These are phyloP conservation scores for Baeospora myosura DNA, from an alignment of 1,284 basidiomycete species.

Conservation along the genomic window DNA sequence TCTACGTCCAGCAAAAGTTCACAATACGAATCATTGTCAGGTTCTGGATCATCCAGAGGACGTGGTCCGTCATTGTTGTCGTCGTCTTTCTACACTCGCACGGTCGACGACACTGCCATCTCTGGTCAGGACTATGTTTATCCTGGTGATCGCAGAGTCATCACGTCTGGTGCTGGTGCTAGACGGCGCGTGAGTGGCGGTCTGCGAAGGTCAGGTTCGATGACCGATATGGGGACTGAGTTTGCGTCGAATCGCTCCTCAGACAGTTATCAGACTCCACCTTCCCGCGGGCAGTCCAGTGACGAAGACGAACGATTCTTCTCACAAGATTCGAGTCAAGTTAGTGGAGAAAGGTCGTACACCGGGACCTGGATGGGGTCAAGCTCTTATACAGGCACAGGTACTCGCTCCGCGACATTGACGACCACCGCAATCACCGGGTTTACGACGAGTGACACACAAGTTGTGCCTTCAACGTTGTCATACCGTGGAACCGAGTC, in stretches of 20 bases:
- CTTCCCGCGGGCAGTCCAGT: neutral
- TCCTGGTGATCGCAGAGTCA: conserved; percentile 59
- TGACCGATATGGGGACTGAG: conserved; percentile 69
- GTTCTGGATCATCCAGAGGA: conserved; percentile 16
- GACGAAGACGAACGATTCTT: conserved; percentile 50
- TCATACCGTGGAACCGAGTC: conserved; percentile 49
- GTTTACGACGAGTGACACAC: conserved; percentile 36
- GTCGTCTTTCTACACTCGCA: conserved; percentile 51
- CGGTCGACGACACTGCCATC: conserved; percentile 64
- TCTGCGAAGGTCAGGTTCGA: conserved; percentile 62
- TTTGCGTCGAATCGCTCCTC: conserved; percentile 29
- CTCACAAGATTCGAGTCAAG: conserved; percentile 28
- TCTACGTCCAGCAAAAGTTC: conserved; percentile 27
- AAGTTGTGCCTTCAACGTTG: conserved; percentile 43
- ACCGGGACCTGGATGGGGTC: conserved; percentile 18
- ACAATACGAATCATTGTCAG: conserved; percentile 20
- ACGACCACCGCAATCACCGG: conserved; percentile 15
- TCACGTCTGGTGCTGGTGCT: conserved; percentile 43
- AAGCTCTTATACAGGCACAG: conserved; percentile 22
- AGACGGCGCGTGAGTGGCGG: conserved; percentile 29
- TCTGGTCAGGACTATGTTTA: conserved; percentile 57
- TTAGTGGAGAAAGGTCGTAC: conserved; percentile 18
- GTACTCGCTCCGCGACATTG: conserved; percentile 8
- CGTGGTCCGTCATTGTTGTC: conserved; percentile 35
- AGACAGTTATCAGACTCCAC: conserved; percentile 1